Base-by-base conservation (phyloP, 352 stramenopile genomes). In the Pythium apleroticum region DNA sequence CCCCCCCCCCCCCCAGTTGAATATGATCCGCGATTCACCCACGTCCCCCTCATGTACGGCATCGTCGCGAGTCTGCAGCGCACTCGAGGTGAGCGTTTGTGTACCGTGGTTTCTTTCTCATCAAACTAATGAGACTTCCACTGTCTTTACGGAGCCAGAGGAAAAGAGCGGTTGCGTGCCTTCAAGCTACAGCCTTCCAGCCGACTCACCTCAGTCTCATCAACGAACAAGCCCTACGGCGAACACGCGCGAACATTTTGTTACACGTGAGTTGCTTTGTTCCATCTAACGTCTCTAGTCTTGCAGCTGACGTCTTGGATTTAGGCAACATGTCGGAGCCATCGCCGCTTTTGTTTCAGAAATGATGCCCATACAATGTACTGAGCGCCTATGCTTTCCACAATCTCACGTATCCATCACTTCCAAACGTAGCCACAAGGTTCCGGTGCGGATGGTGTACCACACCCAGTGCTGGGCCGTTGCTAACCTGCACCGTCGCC, bases 401-500 rank as follows among this genome's bases (percentile, higher is more conserved):
- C 52, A 95, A 55, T 50, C 86, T 73, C 19, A 95, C 75, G 52
- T 93, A 93, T 71, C 84, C 77, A 45, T 97, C 91, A 28, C 75
- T 93, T 22, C 85, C 85, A 63, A 93, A 97, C 1, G 91, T 97
- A 35, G 89, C 91, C 33, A 97, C 50, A 27, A 97, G 62, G 65
- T 97, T 97, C 52, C 88, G 80, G 60, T 96, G 82, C 4, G 91
- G 91, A 53, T 97, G 91, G 64, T 97, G 90, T 12, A 74, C 73
- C 22, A 97, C 67, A 8, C 91, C 91, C 22, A 95, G 83, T 2
- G 88, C 73, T 19, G 93, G 78, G 30, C 84, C 80, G 10, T 93
- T 93, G 60, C 71, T 90, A 19, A 97, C 84, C 75, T 95, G 88
- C 65, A 96, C 75, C 9, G 83, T 85, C 6, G 73, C 71, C 64